A percentile compares a stretch with the other conserved stretches of the same genome.
These are phyloP conservation scores for Zopfochytrium polystomum DNA, from an alignment of 371 early-diverging fungal species.

Conservation along the genomic window DNA sequence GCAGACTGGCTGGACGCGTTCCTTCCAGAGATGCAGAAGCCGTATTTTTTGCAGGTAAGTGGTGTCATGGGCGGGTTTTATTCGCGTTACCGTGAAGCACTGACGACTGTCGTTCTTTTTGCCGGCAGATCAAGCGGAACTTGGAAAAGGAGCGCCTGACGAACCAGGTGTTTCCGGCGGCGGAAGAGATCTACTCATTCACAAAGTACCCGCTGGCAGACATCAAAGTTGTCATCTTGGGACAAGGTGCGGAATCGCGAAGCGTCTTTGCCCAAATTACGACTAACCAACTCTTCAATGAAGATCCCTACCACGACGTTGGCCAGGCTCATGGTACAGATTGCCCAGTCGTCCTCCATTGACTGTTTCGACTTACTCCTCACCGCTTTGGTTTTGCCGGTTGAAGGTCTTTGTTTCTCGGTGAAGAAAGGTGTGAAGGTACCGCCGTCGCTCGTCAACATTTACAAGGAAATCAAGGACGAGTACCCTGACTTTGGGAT, in stretches of 20 bases:
- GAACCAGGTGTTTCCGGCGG: conserved; percentile 64
- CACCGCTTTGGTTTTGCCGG: conserved; percentile 11
- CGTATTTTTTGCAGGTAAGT: too few species aligned
- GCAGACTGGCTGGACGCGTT: too few species aligned
- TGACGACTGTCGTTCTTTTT: too few species aligned
- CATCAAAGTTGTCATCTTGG: conserved; percentile 77
- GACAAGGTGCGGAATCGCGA: conserved; percentile 66
- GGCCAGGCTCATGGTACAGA: conserved; percentile 96
- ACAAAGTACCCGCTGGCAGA: conserved; percentile 37
- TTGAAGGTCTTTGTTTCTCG: conserved; percentile 73
- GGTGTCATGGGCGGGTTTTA: too few species aligned
- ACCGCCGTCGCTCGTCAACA: conserved; percentile 94
- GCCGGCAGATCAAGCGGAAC: too few species aligned
- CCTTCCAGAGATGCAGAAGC: too few species aligned
- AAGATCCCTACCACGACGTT: conserved; percentile 94
- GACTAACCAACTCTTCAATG: conserved; percentile 5
- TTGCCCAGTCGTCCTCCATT: background rate
- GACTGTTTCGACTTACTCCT: background rate
- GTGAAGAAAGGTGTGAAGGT: conserved; percentile 70
- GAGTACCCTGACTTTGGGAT: conserved; percentile 45
- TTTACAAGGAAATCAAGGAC: conserved; percentile 77
- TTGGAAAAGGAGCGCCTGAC: conserved; percentile 54
- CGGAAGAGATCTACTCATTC: conserved; percentile 63
- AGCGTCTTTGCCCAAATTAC: background rate
- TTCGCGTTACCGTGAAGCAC: too few species aligned